Evolutionary conservation across 169 alveolate genomes (phyloP).

Genomic region (Toxoplasma gondii): DNA sequence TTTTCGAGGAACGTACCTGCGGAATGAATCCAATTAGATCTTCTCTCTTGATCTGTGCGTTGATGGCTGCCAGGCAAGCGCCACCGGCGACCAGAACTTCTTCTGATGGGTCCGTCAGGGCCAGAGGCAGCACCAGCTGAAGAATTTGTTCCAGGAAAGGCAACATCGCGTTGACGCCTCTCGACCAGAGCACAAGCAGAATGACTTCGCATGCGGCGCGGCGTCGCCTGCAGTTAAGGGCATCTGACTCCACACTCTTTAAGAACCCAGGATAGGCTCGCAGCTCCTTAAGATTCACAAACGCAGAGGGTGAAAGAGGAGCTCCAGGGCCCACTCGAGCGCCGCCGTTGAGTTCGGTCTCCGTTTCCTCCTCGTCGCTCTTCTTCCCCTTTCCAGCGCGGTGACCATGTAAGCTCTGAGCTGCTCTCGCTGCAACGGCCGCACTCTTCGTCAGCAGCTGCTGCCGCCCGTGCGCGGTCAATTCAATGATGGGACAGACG

Average conservation of each 20-base stretch:
- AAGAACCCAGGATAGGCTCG: not conserved
- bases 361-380: not conserved
- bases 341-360: not conserved
- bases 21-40: conserved; percentile 31
- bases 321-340: not conserved
- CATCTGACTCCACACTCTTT: not conserved
- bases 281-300: not conserved
- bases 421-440: not conserved
- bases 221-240: not conserved
- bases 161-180: not conserved
- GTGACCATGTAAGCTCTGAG: not conserved
- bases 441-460: conserved; percentile 46
- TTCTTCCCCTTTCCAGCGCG: not conserved
- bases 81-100: conserved; percentile 18
- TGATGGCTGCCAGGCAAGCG: conserved; percentile 13
- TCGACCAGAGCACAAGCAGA: conserved; percentile 41
- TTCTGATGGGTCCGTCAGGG: conserved; percentile 31
- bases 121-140: conserved; percentile 34
- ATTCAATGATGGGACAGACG: not conserved
- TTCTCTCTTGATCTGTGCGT: not conserved
- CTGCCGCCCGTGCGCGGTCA: conserved; percentile 37
- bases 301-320: not conserved
- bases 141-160: conserved; percentile 35
- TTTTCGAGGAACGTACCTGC: not conserved
- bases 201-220: conserved; percentile 8